Evolutionary conservation across 228 moss, liverwort and hornwort species (phyloP).

Genomic region (Sphagnum fallax): DNA sequence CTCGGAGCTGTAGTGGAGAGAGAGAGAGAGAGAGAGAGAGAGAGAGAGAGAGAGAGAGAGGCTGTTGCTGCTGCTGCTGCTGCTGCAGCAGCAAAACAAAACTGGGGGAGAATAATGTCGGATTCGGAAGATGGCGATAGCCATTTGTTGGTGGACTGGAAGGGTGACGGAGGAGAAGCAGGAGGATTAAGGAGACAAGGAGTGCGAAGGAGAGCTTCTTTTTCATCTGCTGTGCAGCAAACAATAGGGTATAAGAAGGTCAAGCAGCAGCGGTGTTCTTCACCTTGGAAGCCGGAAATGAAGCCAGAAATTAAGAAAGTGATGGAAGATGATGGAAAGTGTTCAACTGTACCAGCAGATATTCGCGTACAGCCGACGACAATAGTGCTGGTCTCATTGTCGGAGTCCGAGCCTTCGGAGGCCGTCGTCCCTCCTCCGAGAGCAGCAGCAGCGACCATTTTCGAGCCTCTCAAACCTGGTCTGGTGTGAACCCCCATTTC

Average conservation of each 20-base stretch:
- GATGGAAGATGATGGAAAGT: neutral
- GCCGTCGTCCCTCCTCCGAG: neutral
- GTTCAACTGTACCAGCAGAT: neutral
- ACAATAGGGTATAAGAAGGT: constrained; percentile 39
- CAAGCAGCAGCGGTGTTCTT: constrained; percentile 6
- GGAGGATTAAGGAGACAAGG: too few relatives aligned
- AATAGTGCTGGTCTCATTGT: constrained; percentile 31
- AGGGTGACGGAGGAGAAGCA: constrained; percentile 18
- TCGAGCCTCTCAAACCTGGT: constrained; percentile 25
- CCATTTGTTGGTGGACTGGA: constrained; percentile 54
- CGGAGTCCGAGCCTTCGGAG: constrained; percentile 48
- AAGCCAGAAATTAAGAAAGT: too few relatives aligned
- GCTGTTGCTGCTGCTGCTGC: neutral
- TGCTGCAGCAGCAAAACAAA: neutral
- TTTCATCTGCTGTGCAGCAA: constrained; percentile 22
- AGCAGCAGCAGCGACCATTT: constrained; percentile 11
- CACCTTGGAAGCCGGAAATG: too few relatives aligned
- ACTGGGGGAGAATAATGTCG: constrained; percentile 16
- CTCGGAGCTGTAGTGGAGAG: too few relatives aligned
- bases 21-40: neutral
- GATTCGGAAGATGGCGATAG: constrained; percentile 43
- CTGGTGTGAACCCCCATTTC: constrained; percentile 4
- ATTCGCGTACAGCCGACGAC: too few relatives aligned
- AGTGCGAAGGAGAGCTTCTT: too few relatives aligned
- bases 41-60: neutral